Conservation (phyloP, 768 basidiomycete genomes). For the Suillus decipiens region DNA sequence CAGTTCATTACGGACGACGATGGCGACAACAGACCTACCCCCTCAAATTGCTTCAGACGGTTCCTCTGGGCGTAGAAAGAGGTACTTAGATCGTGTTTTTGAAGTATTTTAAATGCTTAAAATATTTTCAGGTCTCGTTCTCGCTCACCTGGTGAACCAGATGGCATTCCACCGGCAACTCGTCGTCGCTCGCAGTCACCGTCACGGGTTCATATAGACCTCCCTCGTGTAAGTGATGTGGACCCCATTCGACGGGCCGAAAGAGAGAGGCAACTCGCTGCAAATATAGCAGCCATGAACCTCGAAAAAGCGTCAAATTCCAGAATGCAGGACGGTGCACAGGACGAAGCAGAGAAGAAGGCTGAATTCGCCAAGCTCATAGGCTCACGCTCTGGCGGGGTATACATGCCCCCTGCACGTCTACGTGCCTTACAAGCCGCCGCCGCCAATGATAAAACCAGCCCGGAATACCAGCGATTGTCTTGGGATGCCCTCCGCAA, state of each 20-base stretch:
- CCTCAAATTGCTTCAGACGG: constrained; percentile 34
- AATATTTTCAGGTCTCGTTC: constrained; percentile 47
- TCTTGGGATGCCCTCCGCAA: constrained; percentile 99
- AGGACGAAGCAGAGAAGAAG: constrained; percentile 61
- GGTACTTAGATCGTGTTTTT: constrained; percentile 21
- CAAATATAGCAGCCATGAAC: constrained; percentile 67
- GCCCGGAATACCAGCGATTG: constrained; percentile 89
- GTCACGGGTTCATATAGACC: constrained; percentile 33
- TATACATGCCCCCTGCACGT: constrained; percentile 95
- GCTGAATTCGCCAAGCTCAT: constrained; percentile 91
- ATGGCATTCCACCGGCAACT: constrained; percentile 41
- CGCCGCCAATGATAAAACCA: constrained; percentile 78
- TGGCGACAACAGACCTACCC: constrained; percentile 42
- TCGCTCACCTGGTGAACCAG: constrained; percentile 35
- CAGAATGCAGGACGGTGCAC: constrained; percentile 44
- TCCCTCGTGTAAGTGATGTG: constrained; percentile 63
- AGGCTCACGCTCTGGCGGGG: constrained; percentile 84
- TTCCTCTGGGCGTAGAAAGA: constrained; percentile 48
- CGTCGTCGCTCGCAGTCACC: constrained; percentile 43
- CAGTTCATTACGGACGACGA: constrained; percentile 22
- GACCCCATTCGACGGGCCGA: constrained; percentile 77
- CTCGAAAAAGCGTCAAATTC: constrained; percentile 62
- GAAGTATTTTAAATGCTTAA: constrained; percentile 9
- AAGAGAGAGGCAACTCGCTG: constrained; percentile 78
- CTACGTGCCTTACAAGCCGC: constrained; percentile 82